Conservation (phyloP, 2,329 filamentous ascomycete genomes). For the Aureobasidium lini region DNA sequence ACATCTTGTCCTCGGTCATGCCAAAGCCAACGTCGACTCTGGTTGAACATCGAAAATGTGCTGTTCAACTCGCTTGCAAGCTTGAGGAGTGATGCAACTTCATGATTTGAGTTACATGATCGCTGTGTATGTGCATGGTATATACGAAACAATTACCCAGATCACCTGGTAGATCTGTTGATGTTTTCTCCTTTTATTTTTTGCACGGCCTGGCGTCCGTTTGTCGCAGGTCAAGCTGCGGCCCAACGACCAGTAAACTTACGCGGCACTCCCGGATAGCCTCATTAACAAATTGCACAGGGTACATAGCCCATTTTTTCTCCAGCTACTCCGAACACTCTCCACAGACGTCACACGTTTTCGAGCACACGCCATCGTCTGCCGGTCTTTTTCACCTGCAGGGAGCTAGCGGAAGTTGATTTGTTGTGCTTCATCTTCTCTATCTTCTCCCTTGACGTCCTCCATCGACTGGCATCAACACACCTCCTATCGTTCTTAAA, state of each 20-base stretch:
- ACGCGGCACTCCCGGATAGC: conserved; percentile 12
- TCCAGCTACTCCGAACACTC: neutral
- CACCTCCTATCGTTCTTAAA: neutral
- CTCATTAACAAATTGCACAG: neutral
- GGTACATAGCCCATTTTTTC: neutral
- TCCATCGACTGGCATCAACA: neutral
- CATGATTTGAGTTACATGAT: neutral
- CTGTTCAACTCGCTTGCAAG: neutral
- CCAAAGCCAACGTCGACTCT: neutral
- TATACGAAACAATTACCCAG: neutral
- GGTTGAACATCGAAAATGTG: neutral
- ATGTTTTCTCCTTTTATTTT: neutral
- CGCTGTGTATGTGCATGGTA: neutral
- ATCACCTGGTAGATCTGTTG: neutral
- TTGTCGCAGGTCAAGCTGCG: neutral
- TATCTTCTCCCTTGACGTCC: neutral
- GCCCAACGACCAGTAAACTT: conserved; percentile 3
- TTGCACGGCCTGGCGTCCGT: conserved; percentile 2
- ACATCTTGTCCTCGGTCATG: neutral
- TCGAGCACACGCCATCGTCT: neutral
- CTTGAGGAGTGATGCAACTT: neutral
- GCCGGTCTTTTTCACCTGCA: neutral
- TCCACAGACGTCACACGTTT: conserved; percentile 8
- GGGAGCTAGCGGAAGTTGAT: neutral
- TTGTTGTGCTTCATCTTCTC: neutral